These are phyloP conservation scores for Ustilago cynodontis DNA, from an alignment of 1,284 basidiomycete species.

Conservation along the genomic window DNA sequence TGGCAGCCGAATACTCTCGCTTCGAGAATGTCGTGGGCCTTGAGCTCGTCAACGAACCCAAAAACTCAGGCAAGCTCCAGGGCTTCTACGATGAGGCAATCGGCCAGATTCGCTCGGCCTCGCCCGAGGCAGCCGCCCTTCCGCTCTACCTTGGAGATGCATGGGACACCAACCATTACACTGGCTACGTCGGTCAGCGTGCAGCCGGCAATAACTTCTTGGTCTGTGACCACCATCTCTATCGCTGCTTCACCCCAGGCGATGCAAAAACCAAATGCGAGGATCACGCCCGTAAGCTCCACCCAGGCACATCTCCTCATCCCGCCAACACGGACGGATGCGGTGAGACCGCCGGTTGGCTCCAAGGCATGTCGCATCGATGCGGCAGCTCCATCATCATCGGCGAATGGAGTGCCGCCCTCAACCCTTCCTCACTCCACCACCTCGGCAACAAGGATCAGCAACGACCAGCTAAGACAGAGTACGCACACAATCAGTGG, in stretches of 20 bases:
- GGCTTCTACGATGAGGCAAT: slow-evolving; percentile 73
- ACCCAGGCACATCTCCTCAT: slow-evolving; percentile 44
- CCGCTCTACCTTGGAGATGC: slow-evolving; percentile 79
- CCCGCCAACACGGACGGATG: slow-evolving; percentile 31
- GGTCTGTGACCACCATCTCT: slow-evolving; percentile 86
- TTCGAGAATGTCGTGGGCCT: slow-evolving; percentile 81
- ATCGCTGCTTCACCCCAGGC: slow-evolving; percentile 80
- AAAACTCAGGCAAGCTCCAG: slow-evolving; percentile 69
- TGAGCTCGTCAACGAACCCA: slow-evolving; percentile 87
- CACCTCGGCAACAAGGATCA: slow-evolving; percentile 66
- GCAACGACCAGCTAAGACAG: slow-evolving; percentile 73
- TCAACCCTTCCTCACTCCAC: slow-evolving; percentile 78
- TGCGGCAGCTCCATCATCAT: slow-evolving; percentile 78
- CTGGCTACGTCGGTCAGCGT: slow-evolving; percentile 73
- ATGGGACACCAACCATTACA: slow-evolving; percentile 81
- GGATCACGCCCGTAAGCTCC: slow-evolving; percentile 72
- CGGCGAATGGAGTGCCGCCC: slow-evolving; percentile 82
- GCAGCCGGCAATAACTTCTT: slow-evolving; percentile 71
- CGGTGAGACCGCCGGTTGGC: slow-evolving; percentile 48
- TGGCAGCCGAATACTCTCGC: slow-evolving; percentile 68
- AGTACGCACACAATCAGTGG: slow-evolving; percentile 77
- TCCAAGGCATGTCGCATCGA: slow-evolving; percentile 58
- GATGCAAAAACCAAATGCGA: slow-evolving; percentile 76
- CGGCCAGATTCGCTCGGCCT: slow-evolving; percentile 72
- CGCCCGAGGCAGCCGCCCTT: slow-evolving; percentile 36